A percentile compares a stretch with the other conserved stretches of the same genome.
phyloP scores from a whole-genome alignment of 805 yeast species.

The Candida argentea region DNA sequence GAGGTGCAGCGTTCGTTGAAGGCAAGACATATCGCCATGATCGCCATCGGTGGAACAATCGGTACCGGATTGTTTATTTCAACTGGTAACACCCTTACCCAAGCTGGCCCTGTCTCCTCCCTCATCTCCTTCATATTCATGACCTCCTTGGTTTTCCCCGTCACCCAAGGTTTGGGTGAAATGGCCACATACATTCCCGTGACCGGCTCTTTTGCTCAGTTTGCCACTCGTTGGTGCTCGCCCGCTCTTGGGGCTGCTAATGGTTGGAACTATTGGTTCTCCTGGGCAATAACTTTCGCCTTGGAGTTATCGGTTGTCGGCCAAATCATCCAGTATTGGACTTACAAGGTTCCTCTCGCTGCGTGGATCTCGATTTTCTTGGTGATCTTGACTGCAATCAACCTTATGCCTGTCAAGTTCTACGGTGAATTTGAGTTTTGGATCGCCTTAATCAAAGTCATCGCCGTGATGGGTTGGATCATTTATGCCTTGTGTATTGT shows the following conservation, averaged over 20 bases:
- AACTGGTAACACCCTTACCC: constrained; percentile 41
- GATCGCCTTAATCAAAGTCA: constrained; percentile 56
- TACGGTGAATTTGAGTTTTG: constrained; percentile 75
- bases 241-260: constrained; percentile 67
- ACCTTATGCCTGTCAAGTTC: constrained; percentile 56
- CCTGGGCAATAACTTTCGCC: constrained; percentile 72
- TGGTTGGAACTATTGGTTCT: constrained; percentile 68
- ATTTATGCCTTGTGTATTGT: constrained; percentile 61
- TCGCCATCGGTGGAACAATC: constrained; percentile 72
- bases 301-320: constrained; percentile 66
- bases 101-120: constrained; percentile 63
- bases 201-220: constrained; percentile 59
- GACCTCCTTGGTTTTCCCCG: constrained; percentile 54
- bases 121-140: constrained; percentile 56
- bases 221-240: constrained; percentile 56
- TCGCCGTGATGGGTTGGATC: constrained; percentile 64
- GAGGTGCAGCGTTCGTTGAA: constrained; percentile 52
- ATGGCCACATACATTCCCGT: constrained; percentile 74
- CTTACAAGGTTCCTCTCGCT: constrained; percentile 55
- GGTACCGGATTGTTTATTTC: constrained; percentile 73
- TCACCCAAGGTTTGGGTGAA: constrained; percentile 67
- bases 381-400: constrained; percentile 41
- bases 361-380: constrained; percentile 67
- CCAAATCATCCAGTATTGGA: constrained; percentile 57
- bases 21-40: constrained; percentile 63